phyloP scores from a whole-genome alignment of 2,329 filamentous ascomycete genomes.

The Blastomyces percursus region DNA sequence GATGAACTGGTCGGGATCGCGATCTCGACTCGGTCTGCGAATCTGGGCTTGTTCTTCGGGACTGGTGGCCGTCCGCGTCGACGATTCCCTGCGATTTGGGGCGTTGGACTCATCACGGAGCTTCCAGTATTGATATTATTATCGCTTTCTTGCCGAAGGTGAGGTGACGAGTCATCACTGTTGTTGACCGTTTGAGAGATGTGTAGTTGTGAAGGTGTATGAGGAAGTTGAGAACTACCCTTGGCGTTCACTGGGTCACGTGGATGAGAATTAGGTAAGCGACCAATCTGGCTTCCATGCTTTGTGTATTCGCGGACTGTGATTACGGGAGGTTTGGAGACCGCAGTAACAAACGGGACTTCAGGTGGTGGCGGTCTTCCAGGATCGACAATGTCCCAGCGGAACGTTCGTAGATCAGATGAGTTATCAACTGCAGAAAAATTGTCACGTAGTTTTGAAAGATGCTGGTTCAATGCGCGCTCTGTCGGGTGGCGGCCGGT shows the following conservation, averaged over 20 bases:
- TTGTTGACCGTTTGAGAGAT: constrained; percentile 6
- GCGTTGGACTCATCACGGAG: neutral
- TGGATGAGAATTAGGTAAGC: constrained; percentile 8
- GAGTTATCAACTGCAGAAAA: constrained; percentile 35
- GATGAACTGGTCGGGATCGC: constrained; percentile 13
- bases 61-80: constrained; percentile 22
- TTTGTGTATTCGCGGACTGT: constrained; percentile 7
- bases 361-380: constrained; percentile 34
- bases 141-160: neutral
- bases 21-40: constrained; percentile 14
- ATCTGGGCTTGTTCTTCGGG: constrained; percentile 20
- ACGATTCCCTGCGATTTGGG: constrained; percentile 6
- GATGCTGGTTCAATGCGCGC: constrained; percentile 48
- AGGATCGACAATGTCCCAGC: constrained; percentile 53
- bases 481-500: constrained; percentile 52
- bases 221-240: neutral
- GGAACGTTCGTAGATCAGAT: constrained; percentile 47
- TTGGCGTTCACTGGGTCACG: constrained; percentile 5
- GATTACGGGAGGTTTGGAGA: constrained; percentile 16
- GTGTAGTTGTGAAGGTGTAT: constrained; percentile 4
- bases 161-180: neutral
- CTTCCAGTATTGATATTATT: neutral
- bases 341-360: constrained; percentile 19
- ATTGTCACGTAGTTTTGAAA: constrained; percentile 38
- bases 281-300: neutral